phyloP scores from a whole-genome alignment of 2,329 filamentous ascomycete species.

The Ophiostoma ips region DNA sequence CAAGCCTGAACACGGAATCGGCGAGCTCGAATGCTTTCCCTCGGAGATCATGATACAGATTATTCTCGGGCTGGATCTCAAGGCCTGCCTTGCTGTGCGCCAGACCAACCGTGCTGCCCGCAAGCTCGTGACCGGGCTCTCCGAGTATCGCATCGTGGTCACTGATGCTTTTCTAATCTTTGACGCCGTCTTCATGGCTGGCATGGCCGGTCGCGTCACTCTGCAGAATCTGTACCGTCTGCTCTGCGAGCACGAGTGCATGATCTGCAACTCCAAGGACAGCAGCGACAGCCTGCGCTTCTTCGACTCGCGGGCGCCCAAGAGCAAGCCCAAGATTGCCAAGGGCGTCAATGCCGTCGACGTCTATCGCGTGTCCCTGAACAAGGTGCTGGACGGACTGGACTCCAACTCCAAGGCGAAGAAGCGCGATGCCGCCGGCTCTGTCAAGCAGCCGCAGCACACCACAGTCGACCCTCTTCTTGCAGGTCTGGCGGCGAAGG shows the following conservation, averaged over 20 bases:
- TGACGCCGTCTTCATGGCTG: constrained; percentile 2
- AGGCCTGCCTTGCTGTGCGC: constrained; percentile 3
- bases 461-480: background rate
- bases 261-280: constrained; percentile 3
- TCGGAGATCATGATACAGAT: constrained; percentile 1
- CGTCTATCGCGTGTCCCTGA: background rate
- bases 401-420: background rate
- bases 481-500: background rate
- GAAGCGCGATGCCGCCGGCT: background rate
- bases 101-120: constrained; percentile 5
- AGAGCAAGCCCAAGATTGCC: background rate
- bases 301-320: constrained; percentile 7
- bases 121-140: background rate
- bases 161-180: constrained; percentile 1
- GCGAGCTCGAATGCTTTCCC: constrained; percentile 1
- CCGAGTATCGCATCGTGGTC: background rate
- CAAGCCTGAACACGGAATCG: background rate
- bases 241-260: constrained; percentile 6
- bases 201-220: constrained; percentile 1
- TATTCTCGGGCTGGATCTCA: background rate
- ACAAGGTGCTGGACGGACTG: background rate
- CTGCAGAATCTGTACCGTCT: constrained; percentile 1
- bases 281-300: background rate
- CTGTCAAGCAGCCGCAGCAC: background rate
- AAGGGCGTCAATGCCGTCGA: background rate